Conservation (phyloP, 441 rosid species). For the Croton laevigatus region DNA sequence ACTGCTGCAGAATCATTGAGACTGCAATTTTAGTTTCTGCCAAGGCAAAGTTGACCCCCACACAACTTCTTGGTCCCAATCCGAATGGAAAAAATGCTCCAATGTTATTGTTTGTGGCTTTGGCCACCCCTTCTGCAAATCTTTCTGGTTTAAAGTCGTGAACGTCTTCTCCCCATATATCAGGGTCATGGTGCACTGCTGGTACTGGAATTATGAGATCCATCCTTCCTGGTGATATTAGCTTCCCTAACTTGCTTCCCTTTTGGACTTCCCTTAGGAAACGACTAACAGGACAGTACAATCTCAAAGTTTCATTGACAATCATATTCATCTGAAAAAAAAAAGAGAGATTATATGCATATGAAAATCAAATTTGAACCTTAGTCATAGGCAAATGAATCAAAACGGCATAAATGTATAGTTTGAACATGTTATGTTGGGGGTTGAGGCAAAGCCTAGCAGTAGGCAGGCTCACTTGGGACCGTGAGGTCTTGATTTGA, state of each 20-base stretch:
- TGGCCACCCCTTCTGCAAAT: slow-evolving; percentile 42
- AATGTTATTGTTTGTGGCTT: slow-evolving; percentile 38
- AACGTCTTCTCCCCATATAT: slow-evolving; percentile 44
- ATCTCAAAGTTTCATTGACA: slow-evolving; percentile 23
- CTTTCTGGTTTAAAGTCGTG: slow-evolving; percentile 44
- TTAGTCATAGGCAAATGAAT: background rate
- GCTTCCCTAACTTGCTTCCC: slow-evolving; percentile 27
- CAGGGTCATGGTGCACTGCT: slow-evolving; percentile 36
- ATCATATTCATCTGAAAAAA: slow-evolving; percentile 20
- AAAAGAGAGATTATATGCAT: no score
- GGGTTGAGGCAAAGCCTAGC: no score
- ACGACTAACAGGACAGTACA: slow-evolving; percentile 30
- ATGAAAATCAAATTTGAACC: background rate
- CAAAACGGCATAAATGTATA: no score
- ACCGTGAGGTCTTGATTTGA: no score
- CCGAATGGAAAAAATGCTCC: slow-evolving; percentile 41
- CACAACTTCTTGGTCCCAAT: slow-evolving; percentile 38
- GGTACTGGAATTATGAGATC: slow-evolving; percentile 21
- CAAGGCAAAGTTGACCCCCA: slow-evolving; percentile 34
- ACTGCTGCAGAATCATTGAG: slow-evolving; percentile 46
- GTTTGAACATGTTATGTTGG: no score
- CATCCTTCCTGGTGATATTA: slow-evolving; percentile 29
- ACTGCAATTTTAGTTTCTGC: slow-evolving; percentile 35
- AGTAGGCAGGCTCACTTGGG: no score
- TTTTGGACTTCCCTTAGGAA: slow-evolving; percentile 19